These are phyloP conservation scores for Lotus japonicus DNA, from an alignment of 306 rosid species.

Conservation along the genomic window DNA sequence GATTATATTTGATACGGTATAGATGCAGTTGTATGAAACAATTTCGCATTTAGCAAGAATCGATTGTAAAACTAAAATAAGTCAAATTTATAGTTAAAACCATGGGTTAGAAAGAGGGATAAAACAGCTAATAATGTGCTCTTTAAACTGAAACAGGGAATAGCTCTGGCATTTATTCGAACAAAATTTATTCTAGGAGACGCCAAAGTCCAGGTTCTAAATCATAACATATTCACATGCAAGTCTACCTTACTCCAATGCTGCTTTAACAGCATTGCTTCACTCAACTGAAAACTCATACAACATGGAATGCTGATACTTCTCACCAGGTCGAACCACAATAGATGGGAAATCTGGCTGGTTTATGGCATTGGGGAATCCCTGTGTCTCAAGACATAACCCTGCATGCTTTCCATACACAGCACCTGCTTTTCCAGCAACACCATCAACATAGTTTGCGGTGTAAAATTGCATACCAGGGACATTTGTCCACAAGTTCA, in stretches of 20 bases:
- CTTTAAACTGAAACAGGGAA: not conserved
- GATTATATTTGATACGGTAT: no score
- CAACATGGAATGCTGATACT: constrained; percentile 76
- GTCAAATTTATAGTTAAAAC: no score
- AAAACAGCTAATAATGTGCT: not conserved
- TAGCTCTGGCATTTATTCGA: not conserved
- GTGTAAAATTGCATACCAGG: constrained; percentile 98
- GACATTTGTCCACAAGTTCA: constrained; percentile 71
- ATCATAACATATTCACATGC: not conserved
- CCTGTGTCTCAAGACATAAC: constrained; percentile 92
- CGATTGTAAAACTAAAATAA: no score
- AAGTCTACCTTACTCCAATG: constrained; percentile 17
- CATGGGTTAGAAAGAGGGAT: no score
- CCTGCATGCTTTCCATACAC: constrained; percentile 77
- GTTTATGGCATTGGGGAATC: constrained; percentile 82
- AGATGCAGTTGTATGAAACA: no score
- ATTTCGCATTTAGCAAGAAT: no score
- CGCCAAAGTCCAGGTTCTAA: constrained; percentile 2
- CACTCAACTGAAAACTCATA: constrained; percentile 75
- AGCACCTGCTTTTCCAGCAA: constrained; percentile 67
- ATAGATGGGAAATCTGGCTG: constrained; percentile 67
- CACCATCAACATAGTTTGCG: constrained; percentile 63
- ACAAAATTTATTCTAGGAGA: constrained; percentile 3
- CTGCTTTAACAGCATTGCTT: constrained; percentile 3
- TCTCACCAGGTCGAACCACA: constrained; percentile 75